Conservation (phyloP, 176 grass and related monocot genomes). For the Cenchrus americanus region DNA sequence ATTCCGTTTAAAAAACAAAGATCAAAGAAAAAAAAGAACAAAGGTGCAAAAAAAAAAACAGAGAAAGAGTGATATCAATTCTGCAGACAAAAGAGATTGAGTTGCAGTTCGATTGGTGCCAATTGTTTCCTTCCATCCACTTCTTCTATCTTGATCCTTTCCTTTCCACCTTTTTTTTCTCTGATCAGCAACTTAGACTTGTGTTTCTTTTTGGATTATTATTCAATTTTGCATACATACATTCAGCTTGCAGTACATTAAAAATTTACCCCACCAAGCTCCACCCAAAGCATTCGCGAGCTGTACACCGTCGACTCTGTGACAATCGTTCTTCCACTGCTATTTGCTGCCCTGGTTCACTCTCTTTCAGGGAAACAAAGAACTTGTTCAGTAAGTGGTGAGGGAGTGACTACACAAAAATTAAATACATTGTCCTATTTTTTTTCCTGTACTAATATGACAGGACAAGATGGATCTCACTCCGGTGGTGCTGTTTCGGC, state of each 20-base stretch:
- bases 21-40: too few relatives aligned
- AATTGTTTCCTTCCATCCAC: not conserved
- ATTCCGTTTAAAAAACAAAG: not conserved
- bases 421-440: too few relatives aligned
- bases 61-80: not conserved
- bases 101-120: not conserved
- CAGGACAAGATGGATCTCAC: not conserved
- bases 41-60: too few relatives aligned
- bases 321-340: not conserved
- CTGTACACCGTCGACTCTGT: not conserved
- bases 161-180: not conserved
- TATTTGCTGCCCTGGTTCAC: not conserved
- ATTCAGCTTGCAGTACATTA: not conserved
- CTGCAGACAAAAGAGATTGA: not conserved
- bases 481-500: not conserved
- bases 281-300: too few relatives aligned
- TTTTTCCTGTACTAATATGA: not conserved
- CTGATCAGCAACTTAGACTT: not conserved
- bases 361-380: too few relatives aligned
- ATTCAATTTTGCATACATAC: not conserved
- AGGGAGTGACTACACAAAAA: not conserved
- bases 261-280: not conserved
- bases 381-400: not conserved
- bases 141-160: not conserved
- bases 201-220: not conserved